phyloP scores from a whole-genome alignment of 2,329 filamentous ascomycete genomes.

The Penicillium vulpinum region DNA sequence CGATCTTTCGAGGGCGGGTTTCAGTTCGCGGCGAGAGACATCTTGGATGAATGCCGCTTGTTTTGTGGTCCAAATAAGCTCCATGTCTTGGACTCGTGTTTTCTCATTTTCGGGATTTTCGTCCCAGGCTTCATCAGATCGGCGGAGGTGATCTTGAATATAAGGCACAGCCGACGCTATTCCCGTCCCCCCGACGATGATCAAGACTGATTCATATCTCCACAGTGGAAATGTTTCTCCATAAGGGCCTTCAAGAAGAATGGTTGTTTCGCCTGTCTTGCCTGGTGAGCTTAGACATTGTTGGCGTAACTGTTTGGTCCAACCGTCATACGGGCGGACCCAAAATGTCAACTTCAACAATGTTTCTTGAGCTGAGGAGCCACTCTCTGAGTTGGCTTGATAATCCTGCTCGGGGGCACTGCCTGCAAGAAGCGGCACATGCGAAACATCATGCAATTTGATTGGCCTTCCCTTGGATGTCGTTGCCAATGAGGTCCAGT shows the following conservation, averaged over 20 bases:
- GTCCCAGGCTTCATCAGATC: constrained; percentile 9
- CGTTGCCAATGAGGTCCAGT: neutral
- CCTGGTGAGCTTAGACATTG: constrained; percentile 33
- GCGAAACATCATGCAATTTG: constrained; percentile 17
- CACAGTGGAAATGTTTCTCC: constrained; percentile 46
- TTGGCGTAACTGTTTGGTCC: constrained; percentile 49
- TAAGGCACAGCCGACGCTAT: constrained; percentile 50
- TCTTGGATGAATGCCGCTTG: constrained; percentile 34
- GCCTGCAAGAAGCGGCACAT: constrained; percentile 30
- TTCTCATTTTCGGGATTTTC: constrained; percentile 9
- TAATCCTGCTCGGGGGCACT: neutral
- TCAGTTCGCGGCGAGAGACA: constrained; percentile 30
- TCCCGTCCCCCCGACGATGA: constrained; percentile 44
- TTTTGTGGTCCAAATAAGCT: constrained; percentile 37
- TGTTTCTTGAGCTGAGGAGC: neutral
- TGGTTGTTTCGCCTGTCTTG: constrained; percentile 29
- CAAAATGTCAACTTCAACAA: constrained; percentile 45
- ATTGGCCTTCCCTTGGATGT: constrained; percentile 2
- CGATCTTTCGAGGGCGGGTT: constrained; percentile 24
- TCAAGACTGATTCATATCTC: constrained; percentile 53
- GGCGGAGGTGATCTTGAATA: constrained; percentile 35
- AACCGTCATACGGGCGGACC: constrained; percentile 54
- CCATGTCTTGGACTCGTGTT: constrained; percentile 30
- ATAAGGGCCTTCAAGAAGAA: constrained; percentile 55
- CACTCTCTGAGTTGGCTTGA: neutral